phyloP scores from a whole-genome alignment of 164 flowering plant species.

The Litsea cubeba region DNA sequence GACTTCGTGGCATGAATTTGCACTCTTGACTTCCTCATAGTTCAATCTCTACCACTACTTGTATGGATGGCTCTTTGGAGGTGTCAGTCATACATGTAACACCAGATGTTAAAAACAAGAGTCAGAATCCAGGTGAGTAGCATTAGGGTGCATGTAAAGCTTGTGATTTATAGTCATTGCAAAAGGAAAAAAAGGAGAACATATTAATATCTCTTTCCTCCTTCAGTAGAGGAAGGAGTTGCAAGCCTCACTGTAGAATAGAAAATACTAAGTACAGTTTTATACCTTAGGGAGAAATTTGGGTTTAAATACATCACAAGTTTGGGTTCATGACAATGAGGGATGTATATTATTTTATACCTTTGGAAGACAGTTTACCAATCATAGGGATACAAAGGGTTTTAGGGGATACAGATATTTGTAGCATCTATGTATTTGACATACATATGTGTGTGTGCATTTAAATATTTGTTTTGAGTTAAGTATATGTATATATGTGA shows the following conservation, averaged over 20 bases:
- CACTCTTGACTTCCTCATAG: not conserved
- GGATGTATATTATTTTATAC: constrained; percentile 19
- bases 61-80: not conserved
- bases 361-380: constrained; percentile 7
- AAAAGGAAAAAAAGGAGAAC: not conserved
- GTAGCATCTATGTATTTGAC: constrained; percentile 1
- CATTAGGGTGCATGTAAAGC: not conserved
- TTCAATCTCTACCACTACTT: not conserved
- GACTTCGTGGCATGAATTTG: constrained; percentile 63
- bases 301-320: constrained; percentile 11
- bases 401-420: constrained; percentile 11
- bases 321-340: constrained; percentile 12
- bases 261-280: constrained; percentile 12
- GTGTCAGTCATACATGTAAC: not conserved
- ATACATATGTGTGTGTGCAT: too few relatives aligned
- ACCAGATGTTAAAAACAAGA: not conserved
- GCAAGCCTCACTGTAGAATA: constrained; percentile 14
- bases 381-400: constrained; percentile 15
- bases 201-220: not conserved
- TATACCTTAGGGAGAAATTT: constrained; percentile 14
- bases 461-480: too few relatives aligned
- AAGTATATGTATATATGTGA: too few relatives aligned
- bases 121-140: not conserved
- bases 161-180: not conserved
- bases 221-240: constrained; percentile 4